Evolutionary conservation across 345 rosid species (phyloP).

Genomic region (Lepidium didymum): DNA sequence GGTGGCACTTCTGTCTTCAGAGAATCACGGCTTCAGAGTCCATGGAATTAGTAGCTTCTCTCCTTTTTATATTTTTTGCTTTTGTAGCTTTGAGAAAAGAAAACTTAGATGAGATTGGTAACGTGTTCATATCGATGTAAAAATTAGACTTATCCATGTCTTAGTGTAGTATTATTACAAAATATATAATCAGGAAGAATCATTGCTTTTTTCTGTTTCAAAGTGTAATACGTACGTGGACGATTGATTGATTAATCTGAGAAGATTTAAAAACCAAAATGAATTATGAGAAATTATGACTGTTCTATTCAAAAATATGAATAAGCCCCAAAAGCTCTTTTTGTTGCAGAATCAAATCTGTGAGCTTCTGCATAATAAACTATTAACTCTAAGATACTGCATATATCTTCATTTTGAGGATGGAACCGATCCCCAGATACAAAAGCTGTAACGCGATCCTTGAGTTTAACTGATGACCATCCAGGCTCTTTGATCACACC

Average conservation of each 20-base stretch:
- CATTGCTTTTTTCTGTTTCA: not conserved
- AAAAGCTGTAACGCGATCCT: slow-evolving; percentile 47
- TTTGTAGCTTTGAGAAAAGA: not conserved
- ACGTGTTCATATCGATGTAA: slow-evolving; percentile 17
- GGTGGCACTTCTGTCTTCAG: slow-evolving; percentile 83
- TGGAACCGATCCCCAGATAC: slow-evolving; percentile 61
- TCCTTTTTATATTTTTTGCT: not conserved
- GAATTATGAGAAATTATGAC: not conserved
- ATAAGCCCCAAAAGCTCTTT: not conserved
- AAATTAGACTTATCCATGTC: not conserved
- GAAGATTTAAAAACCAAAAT: not conserved
- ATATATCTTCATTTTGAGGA: slow-evolving; percentile 47
- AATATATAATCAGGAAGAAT: not conserved
- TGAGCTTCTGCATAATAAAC: slow-evolving; percentile 29
- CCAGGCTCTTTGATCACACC: slow-evolving; percentile 85
- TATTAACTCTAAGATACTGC: slow-evolving; percentile 42
- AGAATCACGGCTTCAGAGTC: slow-evolving; percentile 71
- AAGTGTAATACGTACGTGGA: not conserved
- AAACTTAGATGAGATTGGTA: not conserved
- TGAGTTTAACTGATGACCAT: slow-evolving; percentile 53
- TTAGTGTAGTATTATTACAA: too few species aligned
- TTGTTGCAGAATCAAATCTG: not conserved
- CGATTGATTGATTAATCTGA: not conserved
- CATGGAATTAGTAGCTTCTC: slow-evolving; percentile 50
- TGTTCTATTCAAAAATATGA: not conserved